Evolutionary conservation across 768 basidiomycete genomes (phyloP).

Genomic region (Macrolepiota dolichaula): DNA sequence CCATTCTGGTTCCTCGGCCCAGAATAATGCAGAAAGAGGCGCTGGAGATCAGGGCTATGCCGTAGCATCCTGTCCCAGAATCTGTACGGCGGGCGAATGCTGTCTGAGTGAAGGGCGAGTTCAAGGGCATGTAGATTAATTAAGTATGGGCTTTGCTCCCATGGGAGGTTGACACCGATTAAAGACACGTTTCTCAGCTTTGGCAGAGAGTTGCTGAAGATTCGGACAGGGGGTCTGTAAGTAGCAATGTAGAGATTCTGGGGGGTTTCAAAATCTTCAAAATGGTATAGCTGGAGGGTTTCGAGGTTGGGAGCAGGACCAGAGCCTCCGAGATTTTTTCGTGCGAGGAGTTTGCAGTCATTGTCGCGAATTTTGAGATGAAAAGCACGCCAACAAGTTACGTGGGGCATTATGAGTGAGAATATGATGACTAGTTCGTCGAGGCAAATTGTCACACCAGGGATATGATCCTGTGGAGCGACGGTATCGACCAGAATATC

Average conservation of each 20-base stretch:
- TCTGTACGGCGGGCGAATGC: conserved; percentile 51
- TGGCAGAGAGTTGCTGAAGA: conserved; percentile 53
- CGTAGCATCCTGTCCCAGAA: conserved; percentile 55
- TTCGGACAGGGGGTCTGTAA: conserved; percentile 53
- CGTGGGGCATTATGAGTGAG: conserved; percentile 39
- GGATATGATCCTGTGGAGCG: conserved; percentile 41
- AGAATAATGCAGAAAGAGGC: conserved; percentile 54
- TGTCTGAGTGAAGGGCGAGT: conserved; percentile 58
- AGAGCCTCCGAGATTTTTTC: conserved; percentile 46
- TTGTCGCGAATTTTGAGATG: conserved; percentile 58
- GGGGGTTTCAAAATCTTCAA: conserved; percentile 50
- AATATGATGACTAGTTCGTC: conserved; percentile 47
- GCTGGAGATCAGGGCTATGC: conserved; percentile 41
- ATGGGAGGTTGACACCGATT: conserved; percentile 65
- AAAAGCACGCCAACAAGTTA: conserved; percentile 55
- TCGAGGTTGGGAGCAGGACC: conserved; percentile 53
- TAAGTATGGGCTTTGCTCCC: conserved; percentile 50
- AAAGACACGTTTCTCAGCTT: conserved; percentile 52
- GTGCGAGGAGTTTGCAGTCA: conserved; percentile 52
- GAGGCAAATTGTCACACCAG: conserved; percentile 49
- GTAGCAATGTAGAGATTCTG: conserved; percentile 54
- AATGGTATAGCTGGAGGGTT: conserved; percentile 63
- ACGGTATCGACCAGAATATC: conserved; percentile 61
- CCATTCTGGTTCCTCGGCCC: conserved; percentile 40
- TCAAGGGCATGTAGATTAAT: conserved; percentile 47